Evolutionary conservation across 495 filamentous ascomycete genomes (phyloP).

Genomic region (Aspergillus carlsbadensis): DNA sequence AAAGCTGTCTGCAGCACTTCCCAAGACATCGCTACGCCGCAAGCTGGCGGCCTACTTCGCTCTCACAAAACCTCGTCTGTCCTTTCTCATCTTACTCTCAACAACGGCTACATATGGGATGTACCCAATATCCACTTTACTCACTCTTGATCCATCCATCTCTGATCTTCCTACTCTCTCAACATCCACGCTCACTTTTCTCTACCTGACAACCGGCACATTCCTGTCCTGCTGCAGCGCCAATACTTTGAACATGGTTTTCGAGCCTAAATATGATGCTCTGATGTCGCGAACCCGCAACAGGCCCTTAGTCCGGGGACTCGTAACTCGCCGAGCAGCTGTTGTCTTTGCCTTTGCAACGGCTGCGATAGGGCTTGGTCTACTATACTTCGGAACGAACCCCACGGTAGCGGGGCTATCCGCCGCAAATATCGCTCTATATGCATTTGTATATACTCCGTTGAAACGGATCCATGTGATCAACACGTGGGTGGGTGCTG

Average conservation of each 20-base stretch:
- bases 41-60: slow-evolving; percentile 82
- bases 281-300: slow-evolving; percentile 91
- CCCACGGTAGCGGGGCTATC: slow-evolving; percentile 88
- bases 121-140: slow-evolving; percentile 70
- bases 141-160: slow-evolving; percentile 57
- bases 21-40: slow-evolving; percentile 70
- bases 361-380: slow-evolving; percentile 61
- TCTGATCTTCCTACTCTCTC: slow-evolving; percentile 79
- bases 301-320: slow-evolving; percentile 79
- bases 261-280: slow-evolving; percentile 86
- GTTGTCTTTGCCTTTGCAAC: slow-evolving; percentile 73
- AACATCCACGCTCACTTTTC: slow-evolving; percentile 81
- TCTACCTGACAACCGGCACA: slow-evolving; percentile 89
- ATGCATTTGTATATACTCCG: slow-evolving; percentile 90
- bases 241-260: slow-evolving; percentile 95
- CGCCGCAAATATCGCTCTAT: slow-evolving; percentile 79
- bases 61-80: slow-evolving; percentile 90
- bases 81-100: slow-evolving; percentile 85
- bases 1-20: slow-evolving; percentile 63
- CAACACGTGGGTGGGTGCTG: slow-evolving; percentile 93
- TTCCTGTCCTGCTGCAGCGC: slow-evolving; percentile 81
- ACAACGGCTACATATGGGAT: slow-evolving; percentile 90
- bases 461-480: slow-evolving; percentile 82
- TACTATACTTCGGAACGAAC: slow-evolving; percentile 87
- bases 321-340: slow-evolving; percentile 74